Evolutionary conservation across 129 eudicot species (phyloP).

Genomic region (Helianthus annuus): HanXRQr2.0-SUNRISE NC_035448.2:181886761-181887260

Average conservation of each 20-base stretch:
- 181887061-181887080: slow-evolving; percentile 1
- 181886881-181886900: not conserved
- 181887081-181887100: no score
- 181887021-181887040: slow-evolving; percentile 14
- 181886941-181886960: not conserved
- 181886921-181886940: not conserved
- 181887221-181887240: not conserved
- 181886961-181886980: slow-evolving; percentile 5
- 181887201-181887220: no score
- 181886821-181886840: slow-evolving; percentile 82
- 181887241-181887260: not conserved
- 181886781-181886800: slow-evolving; percentile 60
- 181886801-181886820: slow-evolving; percentile 66
- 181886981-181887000: not conserved
- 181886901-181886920: slow-evolving; percentile 10
- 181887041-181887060: slow-evolving; percentile 7
- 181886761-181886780: slow-evolving; percentile 78
- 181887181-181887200: not conserved
- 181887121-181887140: not conserved
- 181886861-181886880: slow-evolving; percentile 19
- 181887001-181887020: slow-evolving; percentile 13
- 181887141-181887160: not conserved
- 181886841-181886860: slow-evolving; percentile 73
- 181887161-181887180: not conserved
- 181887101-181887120: not conserved